phyloP scores from a whole-genome alignment of 2,329 filamentous ascomycete species.

The Nigrograna mackinnonii region DNA sequence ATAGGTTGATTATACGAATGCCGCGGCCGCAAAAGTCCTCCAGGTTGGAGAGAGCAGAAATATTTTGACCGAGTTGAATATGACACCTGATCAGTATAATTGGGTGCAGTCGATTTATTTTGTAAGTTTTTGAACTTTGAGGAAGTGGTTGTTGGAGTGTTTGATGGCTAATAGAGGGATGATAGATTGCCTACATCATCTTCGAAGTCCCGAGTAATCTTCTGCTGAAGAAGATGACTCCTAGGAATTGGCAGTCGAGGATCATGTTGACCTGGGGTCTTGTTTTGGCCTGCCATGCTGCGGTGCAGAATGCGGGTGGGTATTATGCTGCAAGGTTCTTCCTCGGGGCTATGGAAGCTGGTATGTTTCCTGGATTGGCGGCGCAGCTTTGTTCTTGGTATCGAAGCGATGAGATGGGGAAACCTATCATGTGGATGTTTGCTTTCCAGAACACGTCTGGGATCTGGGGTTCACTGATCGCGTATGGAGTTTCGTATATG shows the following conservation, averaged over 20 bases:
- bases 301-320: slow-evolving; percentile 50
- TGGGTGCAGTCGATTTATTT: slow-evolving; percentile 17
- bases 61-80: slow-evolving; percentile 11
- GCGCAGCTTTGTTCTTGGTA: slow-evolving; percentile 65
- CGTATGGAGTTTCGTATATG: slow-evolving; percentile 10
- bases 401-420: slow-evolving; percentile 49
- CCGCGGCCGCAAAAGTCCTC: slow-evolving; percentile 14
- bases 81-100: slow-evolving; percentile 17
- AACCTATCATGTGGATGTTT: slow-evolving; percentile 37
- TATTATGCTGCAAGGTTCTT: slow-evolving; percentile 49
- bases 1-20: slow-evolving; percentile 16
- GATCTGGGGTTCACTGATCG: slow-evolving; percentile 29
- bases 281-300: slow-evolving; percentile 28
- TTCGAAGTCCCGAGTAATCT: slow-evolving; percentile 35
- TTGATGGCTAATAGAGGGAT: too few relatives aligned
- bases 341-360: slow-evolving; percentile 27
- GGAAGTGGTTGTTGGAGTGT: too few relatives aligned
- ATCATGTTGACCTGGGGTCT: slow-evolving; percentile 28
- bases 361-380: slow-evolving; percentile 32
- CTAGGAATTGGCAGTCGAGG: slow-evolving; percentile 38
- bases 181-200: slow-evolving; percentile 26
- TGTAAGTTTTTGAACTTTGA: too few relatives aligned
- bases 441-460: slow-evolving; percentile 30
- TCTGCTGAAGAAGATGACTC: slow-evolving; percentile 40
- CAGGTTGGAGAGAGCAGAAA: slow-evolving; percentile 14